Evolutionary conservation across 768 basidiomycete species (phyloP), one percentile per base, ranked within the genome.

Genomic region (Termitomyces sp.): DNA sequence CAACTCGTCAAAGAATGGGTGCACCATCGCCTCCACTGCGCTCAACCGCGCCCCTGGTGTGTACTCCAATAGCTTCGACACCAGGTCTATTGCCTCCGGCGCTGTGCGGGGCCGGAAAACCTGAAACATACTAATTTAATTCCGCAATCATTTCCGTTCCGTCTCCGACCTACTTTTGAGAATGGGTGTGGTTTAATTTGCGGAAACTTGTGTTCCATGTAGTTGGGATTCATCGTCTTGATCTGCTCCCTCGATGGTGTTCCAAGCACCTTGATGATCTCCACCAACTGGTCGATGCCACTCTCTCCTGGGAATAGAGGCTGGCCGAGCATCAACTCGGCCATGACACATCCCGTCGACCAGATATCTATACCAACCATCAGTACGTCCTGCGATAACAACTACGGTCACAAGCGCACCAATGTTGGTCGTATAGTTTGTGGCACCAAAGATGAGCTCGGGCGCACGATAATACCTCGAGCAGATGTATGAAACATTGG

Each of bases 211-310:
- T 99, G 97, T 69, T 99, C 97, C 97, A 98, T 98, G 75, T 99
- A 99, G 77, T 99, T 99, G 52, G 97, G 97, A 74, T 99, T 99
- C 97, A 99, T 99, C 63, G 97, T 98, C 86, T 99, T 98, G 83
- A 99, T 99, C 73, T 99, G 97, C 69, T 98, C 97, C 62, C 96
- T 80, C 56, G 97, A 95, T 2, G 97, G 97, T 20, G 97, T 99
- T 15, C 97, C 97, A 51, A 99, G 84, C 41, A 99, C 94, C 73
- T 99, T 99, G 86, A 99, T 99, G 64, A 99, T 99, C 76, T 99
- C 97, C 54, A 99, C 97, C 65, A 99, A 71, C 76, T 99, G 97
- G 74, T 99, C 97, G 66, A 99, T 99, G 22, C 96, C 95, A 67
- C 90, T 92, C 76, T 99, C 97, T 56, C 97, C 97, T 3, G 97